Base-by-base conservation (phyloP, 768 basidiomycete species). In the Tricholoma matsutake region DNA sequence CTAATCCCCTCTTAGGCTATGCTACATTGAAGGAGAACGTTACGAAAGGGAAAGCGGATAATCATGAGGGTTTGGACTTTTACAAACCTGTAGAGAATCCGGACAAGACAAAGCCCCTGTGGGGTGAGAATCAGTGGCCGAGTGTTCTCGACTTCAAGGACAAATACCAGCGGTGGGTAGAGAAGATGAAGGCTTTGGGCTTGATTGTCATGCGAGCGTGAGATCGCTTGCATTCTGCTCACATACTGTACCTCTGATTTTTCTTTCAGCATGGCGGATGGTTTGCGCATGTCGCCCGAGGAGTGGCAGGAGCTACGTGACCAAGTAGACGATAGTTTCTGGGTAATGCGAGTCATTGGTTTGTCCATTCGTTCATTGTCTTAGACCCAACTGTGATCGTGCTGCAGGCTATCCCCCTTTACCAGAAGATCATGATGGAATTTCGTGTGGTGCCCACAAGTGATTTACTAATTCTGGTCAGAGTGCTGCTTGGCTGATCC, bases 381-480 rank as follows among this genome's bases (percentile, higher is more conserved):
- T 6, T 14, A 5, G 25, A 5, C 6, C 25, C 28, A 8, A 20
- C 4, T 45, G 5, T 56, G 56, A 52, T 54, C 37, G 34, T 51
- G 16, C 4, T 18, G 37, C 56, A 91, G 90, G 93, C 3, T 97
- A 97, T 68, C 95, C 95, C 2, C 92, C 91, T 1, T 81, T 97
- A 20, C 91, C 94, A 0, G 76, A 83, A 31, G 84, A 87, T 52
- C 82, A 91, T 57, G 87, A 92, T 35, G 94, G 94, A 2, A 84
- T 91, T 69, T 94, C 92, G 14, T 96, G 94, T 67, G 94, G 94
- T 28, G 91, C 90, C 25, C 94, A 97, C 76, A 94, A 88, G 92
- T 93, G 68, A 65, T 70, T 61, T 29, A 39, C 45, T 13, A 16
- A n/a, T 18, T n/a, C 16, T 32, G 18, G 16, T 32, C 31, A 32